phyloP scores from a whole-genome alignment of 805 yeast species.

The Yamadazyma laniorum region DNA sequence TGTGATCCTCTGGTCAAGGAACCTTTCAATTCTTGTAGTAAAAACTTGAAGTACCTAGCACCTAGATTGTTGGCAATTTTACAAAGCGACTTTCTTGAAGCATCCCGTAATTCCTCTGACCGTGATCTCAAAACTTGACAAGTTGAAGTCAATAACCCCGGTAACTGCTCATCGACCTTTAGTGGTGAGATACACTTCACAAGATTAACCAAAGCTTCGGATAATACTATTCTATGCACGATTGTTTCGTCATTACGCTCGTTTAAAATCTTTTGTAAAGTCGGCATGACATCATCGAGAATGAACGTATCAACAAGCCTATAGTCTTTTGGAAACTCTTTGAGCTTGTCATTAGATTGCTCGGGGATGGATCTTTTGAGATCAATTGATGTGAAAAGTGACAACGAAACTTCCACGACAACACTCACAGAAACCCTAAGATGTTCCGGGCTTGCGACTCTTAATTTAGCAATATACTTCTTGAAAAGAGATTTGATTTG shows the following conservation, averaged over 20 bases:
- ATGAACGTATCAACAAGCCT: constrained; percentile 39
- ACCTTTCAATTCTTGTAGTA: constrained; percentile 71
- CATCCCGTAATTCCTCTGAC: constrained; percentile 85
- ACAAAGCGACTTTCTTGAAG: constrained; percentile 72
- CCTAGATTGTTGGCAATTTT: constrained; percentile 67
- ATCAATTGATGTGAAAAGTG: constrained; percentile 38
- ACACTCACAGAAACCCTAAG: constrained; percentile 60
- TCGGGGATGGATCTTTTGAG: constrained; percentile 2
- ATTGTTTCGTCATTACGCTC: constrained; percentile 78
- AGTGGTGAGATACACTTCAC: constrained; percentile 60
- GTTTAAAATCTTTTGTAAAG: constrained; percentile 56
- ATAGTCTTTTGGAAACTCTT: constrained; percentile 25
- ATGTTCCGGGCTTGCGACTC: constrained; percentile 34
- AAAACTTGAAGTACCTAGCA: constrained; percentile 66
- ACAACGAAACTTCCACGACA: constrained; percentile 53
- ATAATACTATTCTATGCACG: constrained; percentile 69
- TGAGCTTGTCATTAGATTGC: constrained; percentile 17
- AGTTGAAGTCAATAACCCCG: constrained; percentile 80
- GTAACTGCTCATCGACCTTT: constrained; percentile 57
- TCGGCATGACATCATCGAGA: constrained; percentile 57
- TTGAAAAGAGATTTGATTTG: constrained; percentile 75
- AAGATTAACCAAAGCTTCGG: constrained; percentile 74
- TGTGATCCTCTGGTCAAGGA: constrained; percentile 90
- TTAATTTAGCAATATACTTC: constrained; percentile 57
- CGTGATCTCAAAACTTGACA: constrained; percentile 86